Evolutionary conservation across 768 basidiomycete genomes (phyloP), one percentile per base, ranked within the genome.

Genomic region (Lactifluus rugatus): DNA sequence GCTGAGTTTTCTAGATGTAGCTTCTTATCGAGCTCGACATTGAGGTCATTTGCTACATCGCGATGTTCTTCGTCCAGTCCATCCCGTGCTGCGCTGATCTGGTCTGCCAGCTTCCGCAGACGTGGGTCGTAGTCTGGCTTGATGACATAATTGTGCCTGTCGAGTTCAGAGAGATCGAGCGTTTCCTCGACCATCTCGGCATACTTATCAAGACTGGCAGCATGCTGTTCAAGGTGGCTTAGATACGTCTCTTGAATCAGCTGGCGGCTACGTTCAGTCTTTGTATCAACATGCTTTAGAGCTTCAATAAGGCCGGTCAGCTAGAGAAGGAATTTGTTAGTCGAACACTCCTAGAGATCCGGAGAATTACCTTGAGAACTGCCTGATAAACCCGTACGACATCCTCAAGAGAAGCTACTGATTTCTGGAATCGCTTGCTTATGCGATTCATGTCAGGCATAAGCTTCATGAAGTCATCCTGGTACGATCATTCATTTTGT

Each of bases 371-470:
- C 75, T 89, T 89, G 25, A 88, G 70, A 1, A 93, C 83, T 1
- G 94, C 93, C 69, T 99, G 95, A 68, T 97, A 97, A 0, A 95
- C 87, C 2, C 95, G 83, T 10, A 98, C 93, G 7, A 98, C 93
- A 65, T 99, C 94, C 66, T 98, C 93, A 5, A 99, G 79, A 0
- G 83, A 83, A 0, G 93, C 93, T 5, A 82, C 78, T 0, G 82
- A 79, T 62, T 87, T 88, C 70, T 91, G 87, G 72, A 99, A 94
- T 17, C 89, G 82, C 69, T 98, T 98, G 67, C 85, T 85, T 21
- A 99, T 78, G 2, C 96, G 82, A 63, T 87, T 87, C 70, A 99
- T 81, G 68, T 99, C 96, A 0, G 96, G 96, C 84, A 99, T 93
- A 17, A 81, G 69, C 66, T 89, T 92, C 65, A 99, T 75, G 66